Conservation (phyloP, 768 basidiomycete species). For the Suillus fuscotomentosus region DNA sequence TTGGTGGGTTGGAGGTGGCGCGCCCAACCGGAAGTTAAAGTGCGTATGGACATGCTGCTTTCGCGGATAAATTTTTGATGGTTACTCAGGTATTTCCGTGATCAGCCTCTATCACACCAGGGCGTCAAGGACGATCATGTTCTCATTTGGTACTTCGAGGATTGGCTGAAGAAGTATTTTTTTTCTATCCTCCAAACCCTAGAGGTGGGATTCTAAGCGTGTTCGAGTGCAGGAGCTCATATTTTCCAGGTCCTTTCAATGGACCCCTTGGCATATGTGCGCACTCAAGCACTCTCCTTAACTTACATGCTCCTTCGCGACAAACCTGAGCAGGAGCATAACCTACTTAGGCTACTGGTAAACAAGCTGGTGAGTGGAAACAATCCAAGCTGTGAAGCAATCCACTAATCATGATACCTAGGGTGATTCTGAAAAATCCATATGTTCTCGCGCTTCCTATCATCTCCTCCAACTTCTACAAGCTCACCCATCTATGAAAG, state of each 20-base stretch:
- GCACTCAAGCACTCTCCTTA: constrained; percentile 78
- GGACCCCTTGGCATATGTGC: constrained; percentile 85
- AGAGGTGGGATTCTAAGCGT: constrained; percentile 54
- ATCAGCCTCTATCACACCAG: constrained; percentile 73
- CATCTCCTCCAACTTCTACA: constrained; percentile 89
- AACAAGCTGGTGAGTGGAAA: constrained; percentile 78
- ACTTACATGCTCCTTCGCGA: constrained; percentile 79
- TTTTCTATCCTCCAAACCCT: constrained; percentile 88
- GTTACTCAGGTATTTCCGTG: constrained; percentile 76
- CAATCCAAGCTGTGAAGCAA: background rate
- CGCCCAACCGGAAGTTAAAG: constrained; percentile 83
- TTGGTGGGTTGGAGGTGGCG: constrained; percentile 98
- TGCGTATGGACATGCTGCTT: constrained; percentile 34
- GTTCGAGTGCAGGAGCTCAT: background rate
- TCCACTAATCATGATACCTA: constrained; percentile 24
- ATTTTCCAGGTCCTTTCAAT: constrained; percentile 64
- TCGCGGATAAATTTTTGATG: background rate
- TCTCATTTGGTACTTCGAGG: constrained; percentile 89
- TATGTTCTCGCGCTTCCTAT: constrained; percentile 89
- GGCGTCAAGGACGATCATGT: constrained; percentile 69
- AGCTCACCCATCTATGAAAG: constrained; percentile 90
- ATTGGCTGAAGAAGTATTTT: constrained; percentile 97
- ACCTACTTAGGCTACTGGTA: constrained; percentile 85
- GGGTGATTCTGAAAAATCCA: constrained; percentile 87
- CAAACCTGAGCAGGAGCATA: constrained; percentile 97